Conservation (phyloP, 2,329 filamentous ascomycete genomes). For the Zymoseptoria crescenta region DNA sequence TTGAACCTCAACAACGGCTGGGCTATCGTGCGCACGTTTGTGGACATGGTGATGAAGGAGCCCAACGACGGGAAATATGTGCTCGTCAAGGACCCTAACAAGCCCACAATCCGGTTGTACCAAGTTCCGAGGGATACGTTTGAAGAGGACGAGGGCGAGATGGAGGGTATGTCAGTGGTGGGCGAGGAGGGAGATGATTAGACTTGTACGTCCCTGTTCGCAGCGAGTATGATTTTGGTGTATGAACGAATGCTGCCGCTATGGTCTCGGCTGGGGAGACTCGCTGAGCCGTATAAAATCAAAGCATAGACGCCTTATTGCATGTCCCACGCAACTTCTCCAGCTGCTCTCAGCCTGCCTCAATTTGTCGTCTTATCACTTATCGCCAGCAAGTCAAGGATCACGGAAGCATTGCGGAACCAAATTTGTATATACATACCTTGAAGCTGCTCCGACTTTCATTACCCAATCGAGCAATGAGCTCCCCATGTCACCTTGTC, state of each 20-base stretch:
- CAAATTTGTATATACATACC: background rate
- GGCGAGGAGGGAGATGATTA: conserved; percentile 51
- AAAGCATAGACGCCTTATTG: background rate
- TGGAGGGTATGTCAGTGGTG: conserved; percentile 52
- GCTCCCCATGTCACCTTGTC: background rate
- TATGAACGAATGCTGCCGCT: background rate
- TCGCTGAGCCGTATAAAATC: background rate
- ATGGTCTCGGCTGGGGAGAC: background rate
- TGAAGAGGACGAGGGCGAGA: conserved; percentile 81
- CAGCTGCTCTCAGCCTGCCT: background rate
- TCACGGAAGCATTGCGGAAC: background rate
- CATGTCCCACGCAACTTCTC: background rate
- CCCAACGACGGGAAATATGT: conserved; percentile 67
- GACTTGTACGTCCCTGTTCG: background rate
- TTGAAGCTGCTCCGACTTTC: background rate
- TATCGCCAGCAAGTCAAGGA: background rate
- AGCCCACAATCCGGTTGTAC: conserved; percentile 87
- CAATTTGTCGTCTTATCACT: background rate
- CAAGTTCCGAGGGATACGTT: conserved; percentile 81
- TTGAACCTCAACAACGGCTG: conserved; percentile 93
- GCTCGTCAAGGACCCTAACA: conserved; percentile 84
- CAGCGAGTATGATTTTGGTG: conserved; percentile 2
- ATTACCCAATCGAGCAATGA: background rate
- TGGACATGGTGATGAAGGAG: conserved; percentile 80
- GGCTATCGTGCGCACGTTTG: conserved; percentile 97